Evolutionary conservation across 257 asterid species (phyloP).

Genomic region (Ophiorrhiza pumila): DNA sequence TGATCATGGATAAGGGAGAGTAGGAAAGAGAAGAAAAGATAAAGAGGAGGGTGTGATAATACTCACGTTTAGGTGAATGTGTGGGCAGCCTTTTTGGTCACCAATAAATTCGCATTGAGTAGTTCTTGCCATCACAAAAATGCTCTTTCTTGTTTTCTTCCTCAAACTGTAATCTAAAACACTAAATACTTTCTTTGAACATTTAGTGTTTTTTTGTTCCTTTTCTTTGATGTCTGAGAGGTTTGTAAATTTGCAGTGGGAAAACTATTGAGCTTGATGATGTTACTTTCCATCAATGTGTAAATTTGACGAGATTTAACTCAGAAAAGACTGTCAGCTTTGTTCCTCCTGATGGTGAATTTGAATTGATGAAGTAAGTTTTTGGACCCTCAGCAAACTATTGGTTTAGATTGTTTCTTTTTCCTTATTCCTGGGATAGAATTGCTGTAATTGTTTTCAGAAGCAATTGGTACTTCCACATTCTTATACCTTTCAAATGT

Average conservation of each 20-base stretch:
- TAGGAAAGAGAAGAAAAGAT: too few species aligned
- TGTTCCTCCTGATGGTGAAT: slow-evolving; percentile 99
- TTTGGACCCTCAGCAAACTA: slow-evolving; percentile 11
- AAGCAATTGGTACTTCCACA: not conserved
- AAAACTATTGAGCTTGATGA: slow-evolving; percentile 99
- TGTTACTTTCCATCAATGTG: slow-evolving; percentile 99
- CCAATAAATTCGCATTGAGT: too few species aligned
- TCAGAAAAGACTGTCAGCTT: slow-evolving; percentile 98
- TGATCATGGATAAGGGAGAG: too few species aligned
- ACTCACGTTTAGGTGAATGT: too few species aligned
- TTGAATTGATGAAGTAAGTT: slow-evolving; percentile 98
- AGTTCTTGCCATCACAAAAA: not conserved
- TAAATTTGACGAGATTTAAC: slow-evolving; percentile 95
- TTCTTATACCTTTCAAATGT: not conserved
- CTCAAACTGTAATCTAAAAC: too few species aligned
- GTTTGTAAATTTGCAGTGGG: slow-evolving; percentile 57
- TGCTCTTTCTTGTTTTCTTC: not conserved
- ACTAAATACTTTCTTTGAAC: too few species aligned
- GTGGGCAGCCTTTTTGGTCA: not conserved
- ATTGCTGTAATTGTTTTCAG: not conserved
- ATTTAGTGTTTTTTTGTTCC: not conserved
- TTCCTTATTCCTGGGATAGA: not conserved
- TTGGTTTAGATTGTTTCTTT: not conserved
- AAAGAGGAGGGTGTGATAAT: not conserved
- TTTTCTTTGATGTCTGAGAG: not conserved